Conservation (phyloP, 1,284 basidiomycete species). For the Porodaedalea pini region DNA sequence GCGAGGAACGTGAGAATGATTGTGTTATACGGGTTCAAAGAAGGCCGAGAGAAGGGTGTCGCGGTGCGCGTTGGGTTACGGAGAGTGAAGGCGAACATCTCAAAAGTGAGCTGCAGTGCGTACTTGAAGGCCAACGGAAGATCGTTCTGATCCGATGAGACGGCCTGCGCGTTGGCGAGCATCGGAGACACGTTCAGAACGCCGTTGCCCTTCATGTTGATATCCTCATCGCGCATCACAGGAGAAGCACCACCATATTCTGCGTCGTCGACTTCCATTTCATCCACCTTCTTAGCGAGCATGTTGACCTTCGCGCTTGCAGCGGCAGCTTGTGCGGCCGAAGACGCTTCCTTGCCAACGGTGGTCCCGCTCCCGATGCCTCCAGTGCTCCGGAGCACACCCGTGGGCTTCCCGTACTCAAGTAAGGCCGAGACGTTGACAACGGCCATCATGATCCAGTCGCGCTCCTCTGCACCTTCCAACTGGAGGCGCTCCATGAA, state of each 20-base stretch:
- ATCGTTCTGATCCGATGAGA: conserved; percentile 30
- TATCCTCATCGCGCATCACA: conserved; percentile 24
- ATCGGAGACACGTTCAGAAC: conserved; percentile 36
- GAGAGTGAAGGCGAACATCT: conserved; percentile 73
- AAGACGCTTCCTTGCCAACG: conserved; percentile 32
- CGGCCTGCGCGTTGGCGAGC: conserved; percentile 34
- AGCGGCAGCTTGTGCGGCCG: conserved; percentile 31
- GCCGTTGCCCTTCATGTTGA: conserved; percentile 22
- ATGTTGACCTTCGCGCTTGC: conserved; percentile 34
- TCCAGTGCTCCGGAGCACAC: conserved; percentile 63
- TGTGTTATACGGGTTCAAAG: conserved; percentile 84
- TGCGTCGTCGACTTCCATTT: conserved; percentile 66
- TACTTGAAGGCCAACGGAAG: conserved; percentile 64
- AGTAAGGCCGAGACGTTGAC: conserved; percentile 80
- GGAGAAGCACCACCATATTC: conserved; percentile 28
- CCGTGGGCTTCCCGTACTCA: conserved; percentile 82
- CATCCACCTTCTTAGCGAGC: conserved; percentile 35
- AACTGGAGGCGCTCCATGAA: conserved; percentile 85
- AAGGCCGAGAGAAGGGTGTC: conserved; percentile 51
- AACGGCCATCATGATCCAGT: conserved; percentile 95
- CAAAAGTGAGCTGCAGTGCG: conserved; percentile 78
- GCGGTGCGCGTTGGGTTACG: conserved; percentile 59
- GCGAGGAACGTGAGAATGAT: conserved; percentile 85
- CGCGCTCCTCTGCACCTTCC: conserved; percentile 75
- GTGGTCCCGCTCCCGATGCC: conserved; percentile 34